phyloP scores from a whole-genome alignment of 331 rosid species.

The Prunus yedoensis region DNA sequence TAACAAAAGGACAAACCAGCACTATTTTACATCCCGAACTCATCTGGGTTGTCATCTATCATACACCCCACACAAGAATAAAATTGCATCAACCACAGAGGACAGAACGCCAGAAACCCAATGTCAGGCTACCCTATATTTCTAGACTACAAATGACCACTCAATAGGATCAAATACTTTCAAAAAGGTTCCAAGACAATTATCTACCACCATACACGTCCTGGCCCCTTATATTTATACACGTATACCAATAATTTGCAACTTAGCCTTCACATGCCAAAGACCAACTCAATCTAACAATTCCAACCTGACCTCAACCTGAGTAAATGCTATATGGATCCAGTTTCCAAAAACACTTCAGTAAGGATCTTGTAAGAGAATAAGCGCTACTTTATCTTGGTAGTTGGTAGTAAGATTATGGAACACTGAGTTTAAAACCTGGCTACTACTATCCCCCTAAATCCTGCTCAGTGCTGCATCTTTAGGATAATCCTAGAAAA shows the following conservation, averaged over 20 bases:
- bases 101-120: neutral
- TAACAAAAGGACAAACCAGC: neutral
- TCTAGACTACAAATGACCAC: neutral
- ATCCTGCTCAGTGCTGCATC: neutral
- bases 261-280: neutral
- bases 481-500: neutral
- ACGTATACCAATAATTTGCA: neutral
- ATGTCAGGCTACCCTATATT: neutral
- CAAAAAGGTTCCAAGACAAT: neutral
- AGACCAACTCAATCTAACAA: neutral
- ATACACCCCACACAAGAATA: neutral
- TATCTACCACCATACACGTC: neutral
- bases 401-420: neutral
- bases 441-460: neutral
- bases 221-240: neutral
- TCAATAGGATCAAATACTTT: neutral
- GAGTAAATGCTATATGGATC: neutral
- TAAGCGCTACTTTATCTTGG: constrained; percentile 6
- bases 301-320: neutral
- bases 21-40: neutral
- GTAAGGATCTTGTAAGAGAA: constrained; percentile 1
- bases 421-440: neutral
- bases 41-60: neutral
- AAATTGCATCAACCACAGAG: neutral
- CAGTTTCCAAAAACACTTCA: neutral